phyloP scores from a whole-genome alignment of 2,329 filamentous ascomycete genomes.

The Alternaria tenuissima region DNA sequence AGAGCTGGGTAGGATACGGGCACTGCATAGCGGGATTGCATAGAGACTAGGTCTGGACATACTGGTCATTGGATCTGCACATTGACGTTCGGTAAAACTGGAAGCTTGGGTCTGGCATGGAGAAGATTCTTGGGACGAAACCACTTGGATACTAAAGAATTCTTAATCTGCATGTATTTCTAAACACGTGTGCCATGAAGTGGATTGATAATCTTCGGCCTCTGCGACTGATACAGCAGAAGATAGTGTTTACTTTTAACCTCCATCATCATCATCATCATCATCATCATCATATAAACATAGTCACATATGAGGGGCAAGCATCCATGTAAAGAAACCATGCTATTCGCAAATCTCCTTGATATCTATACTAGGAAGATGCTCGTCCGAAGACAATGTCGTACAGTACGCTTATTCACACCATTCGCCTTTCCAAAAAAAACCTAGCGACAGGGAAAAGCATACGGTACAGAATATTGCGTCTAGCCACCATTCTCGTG shows the following conservation, averaged over 20 bases:
- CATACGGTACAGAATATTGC: not conserved
- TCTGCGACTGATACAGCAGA: not conserved
- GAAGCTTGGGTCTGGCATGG: not conserved
- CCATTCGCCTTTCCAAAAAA: not conserved
- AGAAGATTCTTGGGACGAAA: not conserved
- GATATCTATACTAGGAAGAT: not conserved
- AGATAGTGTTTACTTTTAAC: not conserved
- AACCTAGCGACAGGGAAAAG: not conserved
- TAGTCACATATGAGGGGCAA: not conserved
- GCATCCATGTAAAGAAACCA: not conserved
- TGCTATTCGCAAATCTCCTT: slow-evolving; percentile 1
- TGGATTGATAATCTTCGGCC: not conserved
- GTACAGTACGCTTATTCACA: not conserved
- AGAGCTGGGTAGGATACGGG: not conserved
- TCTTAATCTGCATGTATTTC: not conserved
- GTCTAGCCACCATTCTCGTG: not conserved
- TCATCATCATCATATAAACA: not conserved
- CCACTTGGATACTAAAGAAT: not conserved
- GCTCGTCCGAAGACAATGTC: not conserved
- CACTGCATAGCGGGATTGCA: too few species aligned
- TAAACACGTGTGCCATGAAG: not conserved
- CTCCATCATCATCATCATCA: not conserved
- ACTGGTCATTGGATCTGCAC: too few species aligned
- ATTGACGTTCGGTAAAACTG: not conserved
- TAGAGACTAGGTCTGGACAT: not conserved